Conservation (phyloP, 305 asterid genomes). For the Euphrasia arctica region DNA sequence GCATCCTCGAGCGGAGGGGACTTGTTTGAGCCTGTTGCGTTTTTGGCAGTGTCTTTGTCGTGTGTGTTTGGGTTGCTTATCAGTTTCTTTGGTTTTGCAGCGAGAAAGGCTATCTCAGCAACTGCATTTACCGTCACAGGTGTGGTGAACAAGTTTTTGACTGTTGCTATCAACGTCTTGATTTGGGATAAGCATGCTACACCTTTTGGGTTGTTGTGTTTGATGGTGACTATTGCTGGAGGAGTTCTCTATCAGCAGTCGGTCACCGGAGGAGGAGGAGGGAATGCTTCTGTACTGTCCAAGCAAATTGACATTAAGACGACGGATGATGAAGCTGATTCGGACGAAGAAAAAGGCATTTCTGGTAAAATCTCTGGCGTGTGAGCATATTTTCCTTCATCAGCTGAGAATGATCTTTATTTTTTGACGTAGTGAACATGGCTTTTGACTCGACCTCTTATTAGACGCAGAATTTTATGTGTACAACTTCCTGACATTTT, state of each 20-base stretch:
- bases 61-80: slow-evolving; percentile 92
- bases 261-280: slow-evolving; percentile 54
- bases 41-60: slow-evolving; percentile 73
- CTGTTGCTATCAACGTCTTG: slow-evolving; percentile 83
- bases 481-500: slow-evolving; percentile 4
- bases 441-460: slow-evolving; percentile 9
- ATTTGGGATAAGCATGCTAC: slow-evolving; percentile 98
- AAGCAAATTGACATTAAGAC: slow-evolving; percentile 38
- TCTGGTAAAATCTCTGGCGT: slow-evolving; percentile 62
- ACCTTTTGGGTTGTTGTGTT: slow-evolving; percentile 70
- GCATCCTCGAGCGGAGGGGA: slow-evolving; percentile 43
- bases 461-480: slow-evolving; percentile 20
- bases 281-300: slow-evolving; percentile 30
- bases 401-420: slow-evolving; percentile 22
- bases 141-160: slow-evolving; percentile 90
- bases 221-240: slow-evolving; percentile 77
- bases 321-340: slow-evolving; percentile 32
- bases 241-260: slow-evolving; percentile 97
- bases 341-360: slow-evolving; percentile 53
- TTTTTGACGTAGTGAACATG: slow-evolving; percentile 15
- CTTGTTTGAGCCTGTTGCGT: slow-evolving; percentile 55
- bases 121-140: slow-evolving; percentile 98
- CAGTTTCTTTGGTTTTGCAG: slow-evolving; percentile 95
- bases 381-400: slow-evolving; percentile 34
- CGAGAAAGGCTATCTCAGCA: slow-evolving; percentile 94